Percentiles rank a stretch among this genome's conserved stretches.
Evolutionary conservation across 2,329 filamentous ascomycete genomes (phyloP).

Genomic region (Thielaviopsis populi): DNA sequence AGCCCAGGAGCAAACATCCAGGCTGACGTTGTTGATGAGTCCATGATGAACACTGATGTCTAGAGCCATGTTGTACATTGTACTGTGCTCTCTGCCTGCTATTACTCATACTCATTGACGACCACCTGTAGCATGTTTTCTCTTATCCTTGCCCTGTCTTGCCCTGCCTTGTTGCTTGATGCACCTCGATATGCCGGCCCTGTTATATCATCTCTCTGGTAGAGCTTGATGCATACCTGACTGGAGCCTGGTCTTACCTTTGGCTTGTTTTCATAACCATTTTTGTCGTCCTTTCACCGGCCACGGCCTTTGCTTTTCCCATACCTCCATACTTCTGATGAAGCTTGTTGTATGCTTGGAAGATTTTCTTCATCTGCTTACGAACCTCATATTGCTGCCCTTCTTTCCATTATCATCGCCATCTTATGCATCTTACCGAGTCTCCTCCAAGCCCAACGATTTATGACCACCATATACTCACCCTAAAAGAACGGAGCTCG

Average conservation of each 20-base stretch:
- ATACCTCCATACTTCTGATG: background rate
- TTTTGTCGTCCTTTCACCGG: background rate
- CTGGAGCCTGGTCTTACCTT: background rate
- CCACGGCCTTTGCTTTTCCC: background rate
- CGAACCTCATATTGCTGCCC: background rate
- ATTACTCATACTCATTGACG: background rate
- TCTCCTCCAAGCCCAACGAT: background rate
- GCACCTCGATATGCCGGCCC: background rate
- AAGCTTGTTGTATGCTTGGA: background rate
- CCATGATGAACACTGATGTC: background rate
- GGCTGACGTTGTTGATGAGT: conserved; percentile 18
- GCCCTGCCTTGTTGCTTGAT: background rate
- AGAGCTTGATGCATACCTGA: background rate
- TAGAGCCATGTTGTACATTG: background rate
- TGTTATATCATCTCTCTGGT: background rate
- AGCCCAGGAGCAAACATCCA: conserved; percentile 18
- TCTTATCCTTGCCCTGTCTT: background rate
- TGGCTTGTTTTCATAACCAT: conserved; percentile 2
- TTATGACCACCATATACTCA: background rate
- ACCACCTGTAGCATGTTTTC: background rate
- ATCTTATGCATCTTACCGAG: background rate
- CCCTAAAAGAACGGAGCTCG: background rate
- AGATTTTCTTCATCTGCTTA: background rate
- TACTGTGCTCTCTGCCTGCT: background rate
- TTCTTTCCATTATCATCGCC: background rate